Conservation (phyloP, 2,329 filamentous ascomycete species). For the Colletotrichum simmondsii region DNA sequence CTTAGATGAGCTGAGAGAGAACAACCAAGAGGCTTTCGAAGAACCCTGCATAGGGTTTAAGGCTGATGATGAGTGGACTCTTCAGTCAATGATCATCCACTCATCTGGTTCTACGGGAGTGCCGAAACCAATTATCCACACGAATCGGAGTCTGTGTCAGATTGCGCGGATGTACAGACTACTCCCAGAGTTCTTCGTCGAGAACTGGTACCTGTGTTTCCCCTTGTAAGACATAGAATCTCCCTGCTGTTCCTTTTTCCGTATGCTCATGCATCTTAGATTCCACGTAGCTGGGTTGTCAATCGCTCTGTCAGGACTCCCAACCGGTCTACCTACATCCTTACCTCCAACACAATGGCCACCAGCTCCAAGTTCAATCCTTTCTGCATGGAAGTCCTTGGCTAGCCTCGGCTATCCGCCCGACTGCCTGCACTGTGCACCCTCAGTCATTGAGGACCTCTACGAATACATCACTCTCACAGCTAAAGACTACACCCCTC, state of each 20-base stretch:
- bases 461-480: slow-evolving; percentile 23
- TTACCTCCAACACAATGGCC: slow-evolving; percentile 19
- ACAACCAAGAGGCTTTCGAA: too few species aligned
- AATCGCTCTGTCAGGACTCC: slow-evolving; percentile 1
- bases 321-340: slow-evolving; percentile 16
- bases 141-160: slow-evolving; percentile 22
- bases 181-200: slow-evolving; percentile 16
- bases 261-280: not conserved
- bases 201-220: slow-evolving; percentile 31
- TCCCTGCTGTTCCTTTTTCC: accelerated
- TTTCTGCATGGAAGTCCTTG: slow-evolving; percentile 11
- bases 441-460: slow-evolving; percentile 24
- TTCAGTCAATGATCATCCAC: slow-evolving; percentile 28
- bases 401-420: not conserved
- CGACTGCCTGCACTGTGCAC: slow-evolving; percentile 26
- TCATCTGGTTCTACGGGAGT: slow-evolving; percentile 24
- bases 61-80: slow-evolving; percentile 20
- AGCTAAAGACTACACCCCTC: slow-evolving; percentile 7
- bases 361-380: slow-evolving; percentile 25
- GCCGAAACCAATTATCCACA: slow-evolving; percentile 23
- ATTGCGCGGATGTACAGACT: slow-evolving; percentile 23
- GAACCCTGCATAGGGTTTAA: not conserved
- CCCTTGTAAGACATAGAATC: not conserved
- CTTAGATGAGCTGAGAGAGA: not conserved
- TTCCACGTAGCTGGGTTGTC: slow-evolving; percentile 21